Percentiles rank a stretch among this genome's conserved stretches.
These are phyloP conservation scores for Bipolaris zeicola DNA, from an alignment of 2,329 filamentous ascomycete genomes.

Conservation along the genomic window DNA sequence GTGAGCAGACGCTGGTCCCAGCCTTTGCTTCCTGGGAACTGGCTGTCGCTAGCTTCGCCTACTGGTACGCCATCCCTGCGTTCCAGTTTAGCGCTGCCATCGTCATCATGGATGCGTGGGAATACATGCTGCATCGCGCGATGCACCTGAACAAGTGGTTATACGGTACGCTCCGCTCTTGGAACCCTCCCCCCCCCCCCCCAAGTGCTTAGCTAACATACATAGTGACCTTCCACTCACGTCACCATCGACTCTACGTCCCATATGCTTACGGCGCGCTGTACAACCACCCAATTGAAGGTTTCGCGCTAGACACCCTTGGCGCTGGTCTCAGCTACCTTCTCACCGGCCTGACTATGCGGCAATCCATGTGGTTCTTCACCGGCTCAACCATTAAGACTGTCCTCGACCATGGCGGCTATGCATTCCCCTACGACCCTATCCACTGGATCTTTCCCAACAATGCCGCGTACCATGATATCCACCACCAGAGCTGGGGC, in stretches of 20 bases:
- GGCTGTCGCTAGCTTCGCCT: conserved; percentile 73
- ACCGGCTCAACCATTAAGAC: conserved; percentile 91
- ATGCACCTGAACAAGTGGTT: conserved; percentile 99
- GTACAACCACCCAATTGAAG: conserved; percentile 95
- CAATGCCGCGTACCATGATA: conserved; percentile 95
- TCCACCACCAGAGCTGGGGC: conserved; percentile 98
- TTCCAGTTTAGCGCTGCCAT: conserved; percentile 79
- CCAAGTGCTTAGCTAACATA: conserved; percentile 13
- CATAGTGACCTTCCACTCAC: conserved; percentile 83
- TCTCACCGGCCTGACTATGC: conserved; percentile 77
- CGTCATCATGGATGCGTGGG: conserved; percentile 89
- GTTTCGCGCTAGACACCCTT: conserved; percentile 88
- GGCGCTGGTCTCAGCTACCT: conserved; percentile 87
- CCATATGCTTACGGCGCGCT: conserved; percentile 96
- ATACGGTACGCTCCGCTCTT: conserved; percentile 70
- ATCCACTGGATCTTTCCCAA: conserved; percentile 91
- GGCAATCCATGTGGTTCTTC: conserved; percentile 90
- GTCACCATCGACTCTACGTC: conserved; percentile 95
- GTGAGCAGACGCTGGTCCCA: conserved; percentile 61
- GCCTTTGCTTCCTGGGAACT: conserved; percentile 87
- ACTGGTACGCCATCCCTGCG: conserved; percentile 76
- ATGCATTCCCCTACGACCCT: conserved; percentile 93
- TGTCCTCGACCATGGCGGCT: conserved; percentile 96
- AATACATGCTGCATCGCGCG: conserved; percentile 93
- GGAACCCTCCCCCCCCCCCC: background rate